Base-by-base conservation (phyloP, 2,329 filamentous ascomycete genomes). In the Fusarium sp. region DNA sequence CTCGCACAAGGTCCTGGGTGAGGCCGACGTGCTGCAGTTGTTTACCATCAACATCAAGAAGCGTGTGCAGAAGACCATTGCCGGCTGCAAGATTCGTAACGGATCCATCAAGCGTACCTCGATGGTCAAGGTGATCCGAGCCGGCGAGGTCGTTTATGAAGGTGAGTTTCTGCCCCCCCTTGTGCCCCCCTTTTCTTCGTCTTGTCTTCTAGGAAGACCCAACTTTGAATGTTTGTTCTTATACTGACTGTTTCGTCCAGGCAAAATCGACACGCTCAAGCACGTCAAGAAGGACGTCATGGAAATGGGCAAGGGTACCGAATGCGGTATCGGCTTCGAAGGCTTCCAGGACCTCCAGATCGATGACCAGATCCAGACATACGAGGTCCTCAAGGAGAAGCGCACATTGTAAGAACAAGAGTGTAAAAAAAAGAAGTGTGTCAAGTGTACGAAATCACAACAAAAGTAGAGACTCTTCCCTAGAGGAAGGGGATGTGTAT, bases 241-340 rank as follows among this genome's bases (percentile, higher is more conserved):
- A 9, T 58, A n/a, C 56, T 64, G 2, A 55, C 42, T 25, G 20
- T 2, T 36, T 40, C 0, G 31, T 61, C 27, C 63, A 97, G 95
- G 94, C 70, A 86, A 85, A 56, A 87, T 98, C 44, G 86, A 88
- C 16, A 92, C 92, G 1, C 87, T 99, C 63, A 97, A 96, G 82
- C 92, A 96, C 75, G 89, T 91, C 78, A 97, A 98, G 85, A 96
- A 96, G 78, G 93, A 97, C 70, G 92, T 96, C 29, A 83, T 84
- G 49, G 93, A 97, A 76, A 96, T 97, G 89, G 89, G 89, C 74
- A 98, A 97, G 81, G 94, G 93, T 63, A 88, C 86, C n/a, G 96
- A 99, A 80, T 99, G 96, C 75, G 96, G 96, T 71, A 90, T 99
- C 71, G 89, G 88, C 57, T 95, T 99, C 75, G 89, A 91, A 3